Conservation (phyloP, 176 grass and related monocot species). For the Metroxylon sagu region DNA sequence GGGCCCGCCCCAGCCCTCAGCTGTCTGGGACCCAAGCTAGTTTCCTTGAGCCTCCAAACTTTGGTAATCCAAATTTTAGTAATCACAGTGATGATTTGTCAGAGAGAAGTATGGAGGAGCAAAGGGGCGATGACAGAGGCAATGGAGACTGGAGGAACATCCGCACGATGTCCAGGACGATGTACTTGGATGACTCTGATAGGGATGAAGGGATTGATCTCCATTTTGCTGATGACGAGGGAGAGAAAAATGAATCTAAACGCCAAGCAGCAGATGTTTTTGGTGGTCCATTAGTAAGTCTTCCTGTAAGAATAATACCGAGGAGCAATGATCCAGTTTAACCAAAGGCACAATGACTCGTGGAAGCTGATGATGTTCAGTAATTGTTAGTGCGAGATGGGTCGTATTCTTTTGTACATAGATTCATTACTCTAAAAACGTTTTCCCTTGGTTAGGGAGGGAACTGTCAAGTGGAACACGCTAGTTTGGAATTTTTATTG, state of each 20-base stretch:
- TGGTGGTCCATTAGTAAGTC: conserved; percentile 17
- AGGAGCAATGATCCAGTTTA: conserved; percentile 95
- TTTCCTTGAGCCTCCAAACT: conserved; percentile 58
- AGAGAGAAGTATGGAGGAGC: conserved; percentile 26
- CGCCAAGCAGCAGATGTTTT: conserved; percentile 15
- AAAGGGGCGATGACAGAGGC: conserved; percentile 12
- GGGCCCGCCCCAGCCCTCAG: conserved; percentile 16
- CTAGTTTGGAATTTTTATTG: too few species aligned
- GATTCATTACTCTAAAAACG: too few species aligned
- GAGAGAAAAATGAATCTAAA: conserved; percentile 22
- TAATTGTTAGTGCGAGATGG: too few species aligned
- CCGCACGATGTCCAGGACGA: conserved; percentile 41
- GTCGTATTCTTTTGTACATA: too few species aligned
- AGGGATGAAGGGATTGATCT: conserved; percentile 48
- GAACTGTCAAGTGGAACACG: too few species aligned
- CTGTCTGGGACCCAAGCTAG: conserved; percentile 31
- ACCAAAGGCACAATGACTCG: too few species aligned
- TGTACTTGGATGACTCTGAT: conserved; percentile 54
- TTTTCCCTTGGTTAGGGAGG: too few species aligned
- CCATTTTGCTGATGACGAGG: conserved; percentile 47
- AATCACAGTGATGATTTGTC: conserved; percentile 28
- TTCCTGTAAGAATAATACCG: conserved; percentile 87
- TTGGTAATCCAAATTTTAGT: conserved; percentile 19
- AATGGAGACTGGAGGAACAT: conserved; percentile 10
- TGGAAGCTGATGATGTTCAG: too few species aligned